Conservation (phyloP, 1,139 yeast species). For the Geotrichum fermentans region DNA sequence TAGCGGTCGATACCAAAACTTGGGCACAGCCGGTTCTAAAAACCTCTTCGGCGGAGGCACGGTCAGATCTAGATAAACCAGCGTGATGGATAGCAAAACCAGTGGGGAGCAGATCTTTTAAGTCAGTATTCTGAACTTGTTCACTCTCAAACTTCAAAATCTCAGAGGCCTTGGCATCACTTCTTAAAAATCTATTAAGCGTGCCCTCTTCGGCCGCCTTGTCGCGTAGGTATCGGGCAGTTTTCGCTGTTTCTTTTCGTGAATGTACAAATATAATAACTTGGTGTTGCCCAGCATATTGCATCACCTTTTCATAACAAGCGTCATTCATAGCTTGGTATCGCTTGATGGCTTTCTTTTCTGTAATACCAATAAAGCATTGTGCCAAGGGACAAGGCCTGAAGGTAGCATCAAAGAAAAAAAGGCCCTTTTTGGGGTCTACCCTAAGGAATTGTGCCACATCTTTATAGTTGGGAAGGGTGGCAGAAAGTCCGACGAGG, state of each 20-base stretch:
- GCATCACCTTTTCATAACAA: constrained; percentile 75
- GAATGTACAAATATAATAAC: constrained; percentile 90
- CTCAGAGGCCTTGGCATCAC: constrained; percentile 59
- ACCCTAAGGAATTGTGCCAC: constrained; percentile 81
- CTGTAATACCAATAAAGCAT: constrained; percentile 82
- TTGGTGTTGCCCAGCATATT: constrained; percentile 64
- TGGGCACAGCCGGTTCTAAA: constrained; percentile 83
- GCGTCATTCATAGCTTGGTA: constrained; percentile 85
- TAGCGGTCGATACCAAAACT: constrained; percentile 87
- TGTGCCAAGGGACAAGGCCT: constrained; percentile 94
- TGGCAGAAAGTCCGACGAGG: constrained; percentile 86
- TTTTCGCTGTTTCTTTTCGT: constrained; percentile 80
- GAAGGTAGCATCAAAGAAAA: constrained; percentile 74
- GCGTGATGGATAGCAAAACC: constrained; percentile 97
- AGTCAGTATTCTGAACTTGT: constrained; percentile 48
- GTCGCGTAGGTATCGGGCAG: constrained; percentile 71
- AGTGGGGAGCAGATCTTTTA: constrained; percentile 56
- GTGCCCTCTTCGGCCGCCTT: constrained; percentile 56
- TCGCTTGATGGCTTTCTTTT: constrained; percentile 73
- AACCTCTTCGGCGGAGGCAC: constrained; percentile 75
- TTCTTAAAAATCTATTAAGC: constrained; percentile 43
- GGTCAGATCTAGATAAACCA: constrained; percentile 69
- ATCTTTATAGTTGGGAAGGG: constrained; percentile 84
- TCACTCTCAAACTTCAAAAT: constrained; percentile 62
- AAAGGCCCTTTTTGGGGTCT: constrained; percentile 52